A percentile compares a stretch with the other conserved stretches of the same genome.
These are phyloP conservation scores for Albophoma yamanashiensis DNA, from an alignment of 2,329 filamentous ascomycete species.

Conservation along the genomic window DNA sequence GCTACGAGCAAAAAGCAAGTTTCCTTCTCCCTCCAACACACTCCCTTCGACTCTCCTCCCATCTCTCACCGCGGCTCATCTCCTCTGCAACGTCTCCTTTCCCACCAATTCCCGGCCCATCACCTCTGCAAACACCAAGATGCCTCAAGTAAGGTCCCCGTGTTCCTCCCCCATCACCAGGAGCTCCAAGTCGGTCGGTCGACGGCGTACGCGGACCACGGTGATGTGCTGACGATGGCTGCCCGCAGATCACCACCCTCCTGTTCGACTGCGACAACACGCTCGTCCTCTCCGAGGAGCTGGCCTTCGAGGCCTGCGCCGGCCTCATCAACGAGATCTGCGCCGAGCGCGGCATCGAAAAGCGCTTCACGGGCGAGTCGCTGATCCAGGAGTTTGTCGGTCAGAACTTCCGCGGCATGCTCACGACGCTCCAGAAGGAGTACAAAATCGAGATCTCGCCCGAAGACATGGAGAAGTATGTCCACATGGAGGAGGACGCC, in stretches of 20 bases:
- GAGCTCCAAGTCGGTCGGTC: not conserved
- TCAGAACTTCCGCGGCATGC: conserved; percentile 92
- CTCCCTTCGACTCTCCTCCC: not conserved
- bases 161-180: not conserved
- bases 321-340: conserved; percentile 83
- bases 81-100: not conserved
- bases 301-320: conserved; percentile 86
- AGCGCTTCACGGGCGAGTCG: conserved; percentile 65
- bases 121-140: not conserved
- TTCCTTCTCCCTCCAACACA: not conserved
- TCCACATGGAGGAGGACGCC: conserved; percentile 66
- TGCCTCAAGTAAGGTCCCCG: not conserved
- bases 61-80: not conserved
- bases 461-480: conserved; percentile 63
- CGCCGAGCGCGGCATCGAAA: conserved; percentile 47
- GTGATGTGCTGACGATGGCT: not conserved
- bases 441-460: conserved; percentile 60
- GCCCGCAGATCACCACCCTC: conserved; percentile 48
- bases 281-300: conserved; percentile 80
- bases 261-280: conserved; percentile 84
- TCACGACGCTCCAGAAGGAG: conserved; percentile 63
- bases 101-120: not conserved
- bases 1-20: not conserved
- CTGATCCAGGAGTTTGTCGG: conserved; percentile 84
- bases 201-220: not conserved